phyloP scores from a whole-genome alignment of 2,329 filamentous ascomycete species.

The Gaeumannomyces tritici region DNA sequence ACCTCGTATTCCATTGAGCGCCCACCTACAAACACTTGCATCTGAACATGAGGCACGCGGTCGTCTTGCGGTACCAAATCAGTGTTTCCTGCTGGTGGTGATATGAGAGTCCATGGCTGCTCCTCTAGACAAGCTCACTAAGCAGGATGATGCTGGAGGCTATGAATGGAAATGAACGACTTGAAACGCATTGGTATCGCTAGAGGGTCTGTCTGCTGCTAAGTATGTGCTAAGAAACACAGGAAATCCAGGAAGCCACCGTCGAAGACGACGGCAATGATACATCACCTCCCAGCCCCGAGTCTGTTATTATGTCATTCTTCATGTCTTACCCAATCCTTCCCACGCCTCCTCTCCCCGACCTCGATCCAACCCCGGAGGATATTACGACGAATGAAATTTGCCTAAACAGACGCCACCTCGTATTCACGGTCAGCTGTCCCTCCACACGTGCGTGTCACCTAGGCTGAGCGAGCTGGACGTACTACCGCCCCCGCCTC shows the following conservation, averaged over 20 bases:
- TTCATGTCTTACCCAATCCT: neutral
- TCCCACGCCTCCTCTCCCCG: neutral
- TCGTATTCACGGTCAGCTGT: slow-evolving; percentile 8
- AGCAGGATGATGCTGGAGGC: neutral
- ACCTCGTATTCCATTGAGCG: too few relatives aligned
- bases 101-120: too few relatives aligned
- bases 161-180: neutral
- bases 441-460: slow-evolving; percentile 40
- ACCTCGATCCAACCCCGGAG: too few relatives aligned
- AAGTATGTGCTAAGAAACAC: neutral
- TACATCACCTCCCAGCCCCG: neutral
- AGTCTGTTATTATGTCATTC: neutral
- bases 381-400: neutral
- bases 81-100: too few relatives aligned
- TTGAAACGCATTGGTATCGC: neutral
- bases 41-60: too few relatives aligned
- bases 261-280: neutral
- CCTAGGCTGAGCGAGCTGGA: slow-evolving; percentile 36
- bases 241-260: neutral
- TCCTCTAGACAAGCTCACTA: too few relatives aligned
- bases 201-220: neutral
- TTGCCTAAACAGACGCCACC: neutral
- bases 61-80: too few relatives aligned
- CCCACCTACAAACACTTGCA: too few relatives aligned
- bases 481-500: slow-evolving; percentile 22